Base-by-base conservation (phyloP, 1,284 basidiomycete genomes). In the Apiotrichum gracile region DNA sequence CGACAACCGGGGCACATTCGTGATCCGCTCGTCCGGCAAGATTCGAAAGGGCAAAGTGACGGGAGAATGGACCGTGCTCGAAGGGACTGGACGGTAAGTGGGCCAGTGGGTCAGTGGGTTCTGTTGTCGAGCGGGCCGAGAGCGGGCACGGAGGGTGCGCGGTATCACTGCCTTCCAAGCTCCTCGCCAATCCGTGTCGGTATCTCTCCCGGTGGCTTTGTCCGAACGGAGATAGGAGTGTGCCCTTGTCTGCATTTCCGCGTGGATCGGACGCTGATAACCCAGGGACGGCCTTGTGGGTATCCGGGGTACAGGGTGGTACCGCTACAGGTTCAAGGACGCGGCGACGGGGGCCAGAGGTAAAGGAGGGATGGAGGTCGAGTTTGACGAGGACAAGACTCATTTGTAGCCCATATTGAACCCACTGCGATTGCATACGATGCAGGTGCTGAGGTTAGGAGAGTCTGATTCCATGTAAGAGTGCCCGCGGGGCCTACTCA, bases 371-470 rank as follows among this genome's bases (percentile, higher is more conserved):
- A 31, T 45, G 29, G 24, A 17, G n/a, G 19, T 45, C 27, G 43
- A 45, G 21, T 45, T 45, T 45, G 43, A 45, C 29, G 43, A 45
- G 29, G 43, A 45, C 43, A 21, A 34, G 29, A n/a, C 39, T 17
- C 22, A 12, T 2, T n/a, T 24, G 13, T 26, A 14, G 22, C 3
- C 13, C 16, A 16, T 24, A 2, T 22, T 39, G 34, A 2, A 13
- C 4, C n/a, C 5, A 22, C 19, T 19, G 12, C 9, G 16, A 13
- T 35, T 4, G 16, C 14, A 17, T 4, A 4, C 16, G 33, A 16
- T 7, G 16, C 3, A 4, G 34, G 7, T 8, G 33, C 16, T 13
- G 29, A 31, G 29, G 29, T 8, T 31, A 34, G 12, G 4, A 17
- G 8, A 4, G 16, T 19, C 16, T 35, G 7, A 17, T 19, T 16